Evolutionary conservation across 495 filamentous ascomycete genomes (phyloP), one percentile per base, ranked within the genome.

Genomic region (Hypoxylon trugodes): DNA sequence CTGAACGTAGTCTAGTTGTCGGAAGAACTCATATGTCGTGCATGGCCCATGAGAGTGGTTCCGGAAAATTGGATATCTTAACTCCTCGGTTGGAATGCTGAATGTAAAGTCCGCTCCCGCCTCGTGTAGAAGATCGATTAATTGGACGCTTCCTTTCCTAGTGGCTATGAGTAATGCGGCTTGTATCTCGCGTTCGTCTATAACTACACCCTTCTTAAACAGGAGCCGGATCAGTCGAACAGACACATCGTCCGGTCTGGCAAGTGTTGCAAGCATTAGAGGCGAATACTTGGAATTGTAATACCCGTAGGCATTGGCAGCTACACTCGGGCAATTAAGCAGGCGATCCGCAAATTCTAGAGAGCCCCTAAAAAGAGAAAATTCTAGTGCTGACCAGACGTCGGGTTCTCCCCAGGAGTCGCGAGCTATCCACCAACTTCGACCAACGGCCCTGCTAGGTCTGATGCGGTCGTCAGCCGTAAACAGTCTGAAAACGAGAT

Each of bases 401-500:
- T 30, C 10, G 10, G 10, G 4, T 3, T 3, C 1, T 5, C 19
- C 2, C 15, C 36, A 16, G 36, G 2, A 33, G 4, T 19, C 13
- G n/a, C 18, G 13, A 7, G 4, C 32, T 1, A 8, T n/a, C 33
- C 38, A 35, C 37, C 15, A 30, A 2, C 21, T 0, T 22, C 25
- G 15, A 8, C 37, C 49, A 25, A 55, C 38, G 1, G 19, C 2
- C 21, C 41, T 33, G 13, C 57, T 24, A 12, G n/a, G 9, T 15
- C 30, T n/a, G 26, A 64, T 38, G 9, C 51, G 32, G 33, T 51
- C 16, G 32, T 64, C 52, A 1, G 33, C 13, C 5, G 15, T 7
- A 3, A 64, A 45, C 3, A 64, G 45, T 9, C 26, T 25, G 3
- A 16, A 2, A 4, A 64, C 60, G 28, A 64, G 25, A 30, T 57